A percentile compares a stretch with the other conserved stretches of the same genome.
Conservation (phyloP, 129 eudicot genomes). For the Chrysanthemum lavandulifolium region DNA sequence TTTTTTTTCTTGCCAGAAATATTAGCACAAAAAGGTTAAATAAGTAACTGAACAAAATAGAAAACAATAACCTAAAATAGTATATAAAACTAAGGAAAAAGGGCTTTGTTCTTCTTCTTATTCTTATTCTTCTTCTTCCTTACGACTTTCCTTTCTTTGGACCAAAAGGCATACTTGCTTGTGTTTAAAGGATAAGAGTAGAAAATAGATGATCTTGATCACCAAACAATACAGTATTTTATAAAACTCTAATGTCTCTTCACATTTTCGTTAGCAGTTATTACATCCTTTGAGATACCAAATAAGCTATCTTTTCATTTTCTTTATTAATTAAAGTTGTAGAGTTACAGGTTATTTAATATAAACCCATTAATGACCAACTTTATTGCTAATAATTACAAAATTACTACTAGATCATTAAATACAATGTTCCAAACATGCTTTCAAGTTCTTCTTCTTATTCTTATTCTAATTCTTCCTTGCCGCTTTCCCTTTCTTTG, state of each 20-base stretch:
- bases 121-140: conserved; percentile 16
- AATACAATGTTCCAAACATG: no score
- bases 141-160: conserved; percentile 40
- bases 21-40: neutral
- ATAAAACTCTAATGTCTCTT: neutral
- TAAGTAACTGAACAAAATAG: neutral
- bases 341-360: neutral
- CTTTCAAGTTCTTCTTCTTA: no score
- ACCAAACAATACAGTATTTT: neutral
- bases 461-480: no score
- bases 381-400: no score
- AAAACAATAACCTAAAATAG: no score
- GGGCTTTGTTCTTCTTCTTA: neutral
- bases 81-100: neutral
- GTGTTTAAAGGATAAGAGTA: neutral
- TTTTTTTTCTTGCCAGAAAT: neutral
- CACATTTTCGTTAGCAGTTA: neutral
- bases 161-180: conserved; percentile 33
- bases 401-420: no score
- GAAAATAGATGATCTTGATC: neutral
- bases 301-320: neutral
- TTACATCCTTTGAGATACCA: no score
- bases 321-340: neutral
- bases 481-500: no score
- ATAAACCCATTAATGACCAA: no score